A percentile compares a stretch with the other conserved stretches of the same genome.
Evolutionary conservation across 23 red algal species (phyloP).

Genomic region (Cyanidiococcus yangmingshanensis): DNA sequence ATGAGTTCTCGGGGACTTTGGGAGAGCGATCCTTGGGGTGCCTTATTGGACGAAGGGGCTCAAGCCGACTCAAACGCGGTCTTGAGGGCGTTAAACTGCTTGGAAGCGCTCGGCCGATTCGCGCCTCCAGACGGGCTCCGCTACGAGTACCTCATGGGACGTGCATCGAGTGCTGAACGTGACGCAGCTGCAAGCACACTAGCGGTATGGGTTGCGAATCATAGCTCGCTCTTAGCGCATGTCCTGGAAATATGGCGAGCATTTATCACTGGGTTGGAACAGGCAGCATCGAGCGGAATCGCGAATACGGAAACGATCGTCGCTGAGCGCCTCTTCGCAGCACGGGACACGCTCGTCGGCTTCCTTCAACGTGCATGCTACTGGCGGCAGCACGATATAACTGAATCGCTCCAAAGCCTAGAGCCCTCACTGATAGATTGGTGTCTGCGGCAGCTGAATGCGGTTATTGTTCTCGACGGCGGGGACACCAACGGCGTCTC

Average conservation of each 20-base stretch:
- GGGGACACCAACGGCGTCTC: background rate
- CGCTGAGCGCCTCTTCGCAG: background rate
- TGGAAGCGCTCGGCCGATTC: background rate
- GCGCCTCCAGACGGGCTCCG: background rate
- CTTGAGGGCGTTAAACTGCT: background rate
- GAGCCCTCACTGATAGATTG: background rate
- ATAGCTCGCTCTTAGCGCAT: background rate
- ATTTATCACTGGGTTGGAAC: background rate
- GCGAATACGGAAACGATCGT: background rate
- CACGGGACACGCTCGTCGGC: background rate
- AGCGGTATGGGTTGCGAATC: background rate
- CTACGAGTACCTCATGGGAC: background rate
- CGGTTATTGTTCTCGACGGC: background rate
- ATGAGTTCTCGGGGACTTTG: background rate
- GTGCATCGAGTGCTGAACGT: background rate
- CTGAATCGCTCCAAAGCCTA: background rate
- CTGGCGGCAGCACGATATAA: background rate
- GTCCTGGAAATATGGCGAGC: background rate
- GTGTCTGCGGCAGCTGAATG: background rate
- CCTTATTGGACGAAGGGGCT: background rate
- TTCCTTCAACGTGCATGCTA: background rate
- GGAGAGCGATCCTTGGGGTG: background rate
- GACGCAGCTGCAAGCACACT: background rate
- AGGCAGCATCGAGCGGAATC: background rate
- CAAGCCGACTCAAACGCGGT: background rate